A percentile compares a stretch with the other conserved stretches of the same genome.
phyloP scores from a whole-genome alignment of 2,329 filamentous ascomycete genomes.

The Pestalotiopsis sp. region DNA sequence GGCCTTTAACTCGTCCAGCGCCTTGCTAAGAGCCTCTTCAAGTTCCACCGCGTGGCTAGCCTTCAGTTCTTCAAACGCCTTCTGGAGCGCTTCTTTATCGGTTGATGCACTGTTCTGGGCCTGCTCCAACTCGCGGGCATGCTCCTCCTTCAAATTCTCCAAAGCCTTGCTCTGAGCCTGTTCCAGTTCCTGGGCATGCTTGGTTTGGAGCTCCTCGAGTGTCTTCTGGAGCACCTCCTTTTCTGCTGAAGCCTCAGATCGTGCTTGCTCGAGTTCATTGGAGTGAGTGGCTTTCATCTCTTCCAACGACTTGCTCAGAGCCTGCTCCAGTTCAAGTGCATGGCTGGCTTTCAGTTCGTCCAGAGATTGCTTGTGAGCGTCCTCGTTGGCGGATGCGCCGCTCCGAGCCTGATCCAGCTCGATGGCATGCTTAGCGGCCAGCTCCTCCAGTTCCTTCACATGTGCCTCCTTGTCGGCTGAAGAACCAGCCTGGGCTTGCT shows the following conservation, averaged over 20 bases:
- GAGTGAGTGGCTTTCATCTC: conserved; percentile 22
- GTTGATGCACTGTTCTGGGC: conserved; percentile 56
- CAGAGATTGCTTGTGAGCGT: conserved; percentile 51
- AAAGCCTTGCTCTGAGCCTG: conserved; percentile 57
- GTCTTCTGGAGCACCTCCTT: neutral
- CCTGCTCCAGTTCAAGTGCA: conserved; percentile 43
- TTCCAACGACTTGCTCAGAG: conserved; percentile 36
- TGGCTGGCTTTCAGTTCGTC: conserved; percentile 57
- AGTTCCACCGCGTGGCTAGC: conserved; percentile 1
- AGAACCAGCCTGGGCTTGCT: conserved; percentile 49
- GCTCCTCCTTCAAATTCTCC: conserved; percentile 56
- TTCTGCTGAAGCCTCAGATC: neutral
- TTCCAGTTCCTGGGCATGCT: conserved; percentile 28
- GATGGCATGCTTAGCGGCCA: conserved; percentile 59
- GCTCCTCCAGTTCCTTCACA: conserved; percentile 54
- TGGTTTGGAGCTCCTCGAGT: conserved; percentile 19
- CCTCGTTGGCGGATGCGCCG: conserved; percentile 49
- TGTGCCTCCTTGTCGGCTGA: conserved; percentile 27
- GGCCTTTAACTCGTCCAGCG: conserved; percentile 56
- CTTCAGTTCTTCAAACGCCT: conserved; percentile 18
- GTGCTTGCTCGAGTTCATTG: neutral
- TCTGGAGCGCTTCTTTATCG: conserved; percentile 48
- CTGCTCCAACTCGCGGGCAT: conserved; percentile 60
- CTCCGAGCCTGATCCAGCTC: conserved; percentile 59
- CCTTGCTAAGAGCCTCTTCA: conserved; percentile 55